phyloP scores from a whole-genome alignment of 768 basidiomycete species.

The Boletus sensibilis region DNA sequence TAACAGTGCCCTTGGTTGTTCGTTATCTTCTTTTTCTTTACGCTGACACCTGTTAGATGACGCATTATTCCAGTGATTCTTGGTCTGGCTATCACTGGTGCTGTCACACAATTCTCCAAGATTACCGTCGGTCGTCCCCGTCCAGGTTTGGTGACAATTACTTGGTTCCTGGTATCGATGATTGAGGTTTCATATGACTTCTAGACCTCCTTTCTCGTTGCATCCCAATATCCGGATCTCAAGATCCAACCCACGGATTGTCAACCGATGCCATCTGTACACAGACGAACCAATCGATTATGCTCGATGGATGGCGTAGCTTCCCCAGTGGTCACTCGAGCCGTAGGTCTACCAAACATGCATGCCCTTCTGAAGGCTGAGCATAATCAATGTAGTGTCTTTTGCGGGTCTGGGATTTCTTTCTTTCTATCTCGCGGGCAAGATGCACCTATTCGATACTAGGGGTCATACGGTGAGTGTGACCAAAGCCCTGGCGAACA shows the following conservation, averaged over 20 bases:
- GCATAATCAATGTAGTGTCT: slow-evolving; percentile 54
- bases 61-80: slow-evolving; percentile 54
- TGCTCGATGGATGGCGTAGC: slow-evolving; percentile 86
- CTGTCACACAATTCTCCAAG: slow-evolving; percentile 83
- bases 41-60: neutral
- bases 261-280: slow-evolving; percentile 80
- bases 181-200: neutral
- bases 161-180: neutral
- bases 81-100: slow-evolving; percentile 71
- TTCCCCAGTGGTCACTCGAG: slow-evolving; percentile 93
- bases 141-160: slow-evolving; percentile 51
- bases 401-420: slow-evolving; percentile 93
- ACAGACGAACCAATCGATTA: slow-evolving; percentile 51
- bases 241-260: slow-evolving; percentile 70
- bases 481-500: neutral
- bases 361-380: neutral
- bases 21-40: slow-evolving; percentile 33
- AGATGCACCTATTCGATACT: slow-evolving; percentile 85
- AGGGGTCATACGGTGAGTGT: slow-evolving; percentile 64
- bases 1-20: slow-evolving; percentile 52
- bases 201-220: slow-evolving; percentile 46
- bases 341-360: slow-evolving; percentile 43
- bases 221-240: slow-evolving; percentile 60
- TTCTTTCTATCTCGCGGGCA: slow-evolving; percentile 85
- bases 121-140: slow-evolving; percentile 87